Evolutionary conservation across 495 filamentous ascomycete species (phyloP), one percentile per base, ranked within the genome.

Genomic region (Astrothelium subdiscretum): DNA sequence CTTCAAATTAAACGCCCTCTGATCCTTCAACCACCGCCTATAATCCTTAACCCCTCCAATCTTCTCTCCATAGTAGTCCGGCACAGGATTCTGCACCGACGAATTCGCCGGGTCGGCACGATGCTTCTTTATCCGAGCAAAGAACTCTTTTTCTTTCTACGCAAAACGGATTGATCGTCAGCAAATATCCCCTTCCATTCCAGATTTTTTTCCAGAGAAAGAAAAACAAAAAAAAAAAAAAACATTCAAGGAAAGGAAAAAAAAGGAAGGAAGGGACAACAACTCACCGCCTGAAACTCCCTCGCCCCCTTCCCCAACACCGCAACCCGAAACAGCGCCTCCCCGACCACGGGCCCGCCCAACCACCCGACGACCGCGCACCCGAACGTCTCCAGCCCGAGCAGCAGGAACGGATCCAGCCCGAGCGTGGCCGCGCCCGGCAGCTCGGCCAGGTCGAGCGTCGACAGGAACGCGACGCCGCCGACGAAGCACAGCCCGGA

Each of bases 1-100:
- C 82, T 96, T 97, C 76, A 86, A 84, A 77, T 95, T 96, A 74
- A 94, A 98, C n/a, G 91, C 91, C 57, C 92, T 75, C 79, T 97
- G 95, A 72, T 98, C 94, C 79, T 92, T 96, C 71, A 98, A 75
- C 94, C 94, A 98, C 72, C 88, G 85, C 67, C 95, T 76, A 69
- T 97, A 98, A 58, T 88, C 91, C 62, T 83, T 82, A 40, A 98
- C 89, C 66, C 90, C 95, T 18, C 87, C 88, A 72, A 98, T 96
- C 82, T 96, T 97, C 80, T 98, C 94, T 58, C 94, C 87, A 68
- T 91, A 90, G 74, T 86, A 87, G 66, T 87, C 84, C 3, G 84
- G 84, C 18, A 92, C 86, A 0, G 87, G 87, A 70, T 90, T 90
- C 51, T 81, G 74, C 62, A 84, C 79, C 5, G 81, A 85, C 65